Evolutionary conservation across 2,329 filamentous ascomycete species (phyloP), one percentile per base, ranked within the genome.

Genomic region (Byssochlamys sp.): DNA sequence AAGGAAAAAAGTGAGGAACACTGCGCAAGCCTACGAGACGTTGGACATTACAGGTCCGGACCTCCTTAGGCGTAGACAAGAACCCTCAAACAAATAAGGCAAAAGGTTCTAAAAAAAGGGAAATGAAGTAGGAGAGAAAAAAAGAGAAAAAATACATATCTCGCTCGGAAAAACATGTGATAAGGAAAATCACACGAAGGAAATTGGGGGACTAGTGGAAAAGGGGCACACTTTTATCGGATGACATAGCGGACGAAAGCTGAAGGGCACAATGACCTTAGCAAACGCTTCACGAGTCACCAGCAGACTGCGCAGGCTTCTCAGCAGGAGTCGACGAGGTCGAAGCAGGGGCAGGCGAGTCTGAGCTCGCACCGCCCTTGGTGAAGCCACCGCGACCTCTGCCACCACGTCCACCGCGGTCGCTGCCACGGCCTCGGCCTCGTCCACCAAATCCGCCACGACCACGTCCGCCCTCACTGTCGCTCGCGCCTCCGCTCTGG

Each of bases 401-500:
- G 52, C 85, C 82, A 35, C 82, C 79, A 52, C 80, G 77, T 26
- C 80, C 76, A 12, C 80, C 76, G 19, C 83, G 75, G 54, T 80
- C 80, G 61, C 78, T 75, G 59, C 82, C 78, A 60, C 81, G 75
- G 60, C 79, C 76, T 61, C 82, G 77, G 60, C 82, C 78, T 57
- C 82, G 75, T 57, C 78, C 77, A 57, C 80, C 86, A 68, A 85
- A 87, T 57, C 76, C 75, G 62, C 82, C 77, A 65, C 81, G 78
- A 56, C 35, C 35, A 45, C 84, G 81, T 59, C 89, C 87, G 62
- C 80, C 79, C 67, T 91, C 89, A 64, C 87, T 89, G 69, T 87
- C 85, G 59, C 86, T 91, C 58, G 89, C 90, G 55, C 85, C 89
- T 57, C 88, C 89, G 68, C 90, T 95, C 65, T 90, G 86, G 77